A percentile compares a stretch with the other conserved stretches of the same genome.
These are phyloP conservation scores for Pythium brassicae DNA, from an alignment of 352 stramenopile genomes.

Conservation along the genomic window DNA sequence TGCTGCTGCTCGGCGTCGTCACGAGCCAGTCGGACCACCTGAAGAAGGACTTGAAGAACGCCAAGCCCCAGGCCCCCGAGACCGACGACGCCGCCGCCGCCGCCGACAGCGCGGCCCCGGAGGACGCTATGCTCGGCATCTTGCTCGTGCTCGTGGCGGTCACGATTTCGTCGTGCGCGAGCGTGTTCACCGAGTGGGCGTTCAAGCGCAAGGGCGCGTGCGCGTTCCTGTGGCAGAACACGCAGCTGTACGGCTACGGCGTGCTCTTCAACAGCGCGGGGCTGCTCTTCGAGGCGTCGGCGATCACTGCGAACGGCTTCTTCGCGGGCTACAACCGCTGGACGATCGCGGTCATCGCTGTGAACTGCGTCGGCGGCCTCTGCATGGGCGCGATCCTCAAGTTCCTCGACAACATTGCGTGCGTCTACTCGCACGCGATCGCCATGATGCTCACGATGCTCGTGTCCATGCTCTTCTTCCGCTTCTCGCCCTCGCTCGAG, in stretches of 20 bases:
- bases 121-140: slow-evolving; percentile 42
- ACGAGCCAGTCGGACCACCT: slow-evolving; percentile 77
- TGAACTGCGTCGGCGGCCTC: slow-evolving; percentile 74
- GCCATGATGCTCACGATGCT: slow-evolving; percentile 89
- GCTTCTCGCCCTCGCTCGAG: slow-evolving; percentile 77
- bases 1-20: slow-evolving; percentile 75
- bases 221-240: slow-evolving; percentile 82
- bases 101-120: slow-evolving; percentile 6
- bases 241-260: slow-evolving; percentile 76
- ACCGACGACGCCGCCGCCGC: slow-evolving; percentile 9
- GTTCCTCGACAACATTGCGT: slow-evolving; percentile 89
- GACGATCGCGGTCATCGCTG: slow-evolving; percentile 69
- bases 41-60: too few relatives aligned
- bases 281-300: slow-evolving; percentile 41
- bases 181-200: slow-evolving; percentile 81
- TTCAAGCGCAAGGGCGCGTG: slow-evolving; percentile 77
- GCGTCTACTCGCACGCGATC: slow-evolving; percentile 79
- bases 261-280: slow-evolving; percentile 78
- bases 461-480: slow-evolving; percentile 85
- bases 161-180: slow-evolving; percentile 77
- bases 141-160: slow-evolving; percentile 67
- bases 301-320: slow-evolving; percentile 49
- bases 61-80: slow-evolving; percentile 11
- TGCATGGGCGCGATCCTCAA: slow-evolving; percentile 81
- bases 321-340: slow-evolving; percentile 80